Base-by-base conservation (phyloP, 2,329 filamentous ascomycete genomes). In the Colletotrichum sublineola region DNA sequence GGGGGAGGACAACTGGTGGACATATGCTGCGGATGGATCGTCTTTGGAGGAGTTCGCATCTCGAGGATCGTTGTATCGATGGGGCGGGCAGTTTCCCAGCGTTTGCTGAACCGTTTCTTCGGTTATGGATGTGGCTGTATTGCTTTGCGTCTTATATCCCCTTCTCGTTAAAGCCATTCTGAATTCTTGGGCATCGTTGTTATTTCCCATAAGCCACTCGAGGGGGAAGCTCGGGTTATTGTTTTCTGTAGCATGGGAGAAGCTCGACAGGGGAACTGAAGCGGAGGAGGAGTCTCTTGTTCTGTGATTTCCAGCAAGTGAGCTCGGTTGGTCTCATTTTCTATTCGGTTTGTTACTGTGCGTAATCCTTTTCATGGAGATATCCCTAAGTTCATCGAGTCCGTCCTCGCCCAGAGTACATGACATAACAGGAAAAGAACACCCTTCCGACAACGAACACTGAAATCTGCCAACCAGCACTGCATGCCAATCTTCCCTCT, bases 91-190 rank as follows among this genome's bases (percentile, higher is more conserved):
- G 55, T 57, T 57, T 40, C 20, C 18, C 57, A 33, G 40, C 42
- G 42, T 46, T 46, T 61, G 15, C 29, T 44, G 46, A 61, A 57
- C 36, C 55, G 55, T 40, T 57, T 40, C 55, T 57, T 57, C 55
- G 42, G 29, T 48, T 48, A n/a, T 33, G 40, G 44, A 36, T 52
- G 46, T 29, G 60, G 46, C 42, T 63, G 46, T 29, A 29, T 63
- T 48, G n/a, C 50, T 36, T 52, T 63, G 60, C 33, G 44, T 52
- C 31, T 57, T 18, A 52, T 52, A 63, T 40, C 60, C 33, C 33
- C 14, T 33, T 63, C 33, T 52, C n/a, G 20, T 63, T 8, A n/a
- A 31, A n/a, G 36, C 9, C 36, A 18, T 40, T 40, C 46, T 29
- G 14, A 52, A 33, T 15, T 57, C 44, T 52, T 40, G 38, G 60